Conservation (phyloP, 1,139 yeast genomes). For the Lodderomyces theae region DNA sequence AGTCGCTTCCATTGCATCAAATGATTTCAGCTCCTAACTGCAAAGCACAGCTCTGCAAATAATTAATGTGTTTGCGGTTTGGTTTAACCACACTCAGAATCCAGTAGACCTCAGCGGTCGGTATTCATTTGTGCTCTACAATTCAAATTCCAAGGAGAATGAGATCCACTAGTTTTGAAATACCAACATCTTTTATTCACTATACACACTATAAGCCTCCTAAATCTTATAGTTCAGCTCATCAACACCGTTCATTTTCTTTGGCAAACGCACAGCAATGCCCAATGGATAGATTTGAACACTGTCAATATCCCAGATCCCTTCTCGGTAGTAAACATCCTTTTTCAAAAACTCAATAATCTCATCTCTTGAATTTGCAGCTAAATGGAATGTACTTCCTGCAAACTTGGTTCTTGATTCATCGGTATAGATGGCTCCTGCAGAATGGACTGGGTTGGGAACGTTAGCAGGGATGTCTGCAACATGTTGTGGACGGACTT, state of each 20-base stretch:
- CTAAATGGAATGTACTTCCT: constrained; percentile 65
- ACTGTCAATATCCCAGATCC: constrained; percentile 74
- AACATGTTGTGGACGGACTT: constrained; percentile 58
- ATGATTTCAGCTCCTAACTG: no score
- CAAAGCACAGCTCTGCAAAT: no score
- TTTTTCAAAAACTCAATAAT: constrained; percentile 59
- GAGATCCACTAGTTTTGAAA: no score
- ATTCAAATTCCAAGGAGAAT: no score
- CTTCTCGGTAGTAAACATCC: constrained; percentile 62
- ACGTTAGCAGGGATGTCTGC: constrained; percentile 51
- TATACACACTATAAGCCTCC: no score
- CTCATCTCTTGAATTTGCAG: constrained; percentile 63
- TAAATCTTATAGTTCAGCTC: constrained; percentile 20
- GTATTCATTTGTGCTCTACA: no score
- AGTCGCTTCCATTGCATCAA: no score
- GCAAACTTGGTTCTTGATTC: constrained; percentile 55
- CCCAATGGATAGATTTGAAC: constrained; percentile 57
- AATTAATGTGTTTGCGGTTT: no score
- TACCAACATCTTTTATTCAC: neutral
- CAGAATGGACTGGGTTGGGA: constrained; percentile 57
- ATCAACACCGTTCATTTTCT: constrained; percentile 25
- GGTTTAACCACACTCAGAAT: no score
- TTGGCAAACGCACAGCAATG: constrained; percentile 35
- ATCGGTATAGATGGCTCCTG: constrained; percentile 61
- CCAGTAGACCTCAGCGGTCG: no score